Base-by-base conservation (phyloP, 2,329 filamentous ascomycete species). In the Ophiognomonia clavigignenti-juglandacearum region DNA sequence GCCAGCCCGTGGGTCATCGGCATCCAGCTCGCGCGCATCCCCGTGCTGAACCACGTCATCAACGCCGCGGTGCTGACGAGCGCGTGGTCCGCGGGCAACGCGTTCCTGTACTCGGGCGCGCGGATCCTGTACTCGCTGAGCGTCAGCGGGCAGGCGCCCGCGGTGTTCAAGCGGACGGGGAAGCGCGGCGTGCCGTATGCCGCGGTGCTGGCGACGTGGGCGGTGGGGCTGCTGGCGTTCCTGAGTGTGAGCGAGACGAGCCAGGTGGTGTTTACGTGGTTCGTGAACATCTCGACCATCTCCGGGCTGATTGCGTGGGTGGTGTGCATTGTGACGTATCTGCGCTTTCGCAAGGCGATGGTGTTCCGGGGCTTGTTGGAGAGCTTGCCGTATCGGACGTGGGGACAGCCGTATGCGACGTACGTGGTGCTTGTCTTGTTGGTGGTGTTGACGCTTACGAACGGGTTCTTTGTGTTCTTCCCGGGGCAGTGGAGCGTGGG, bases 401-500 rank as follows among this genome's bases (percentile, higher is more conserved):
- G 67, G 0, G 60, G 73, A 11, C 77, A 82, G 60, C 79, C 86
- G 0, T 89, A 83, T 58, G 80, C 79, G 2, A 77, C 84, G 0
- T 88, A 74, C 57, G 65, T 77, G 45, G 73, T 75, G 9, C 73
- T 88, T 2, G 60, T 75, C 14, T 59, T 80, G 20, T 75, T 88
- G 44, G 60, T 64, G 3, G 65, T 88, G 22, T 70, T 91, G n/a
- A 78, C 75, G 1, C 64, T 91, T 3, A 83, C 87, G 55, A 88
- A 88, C 57, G 87, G 86, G 1, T 92, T 90, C 64, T 77, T 82
- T 29, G 77, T 85, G 13, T 91, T 92, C 61, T 85, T 84, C 61
- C 78, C 80, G 0, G 67, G 71, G 7, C 71, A 82, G 23, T 92
- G 82, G 77, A 76, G 71, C 14, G 75, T 74, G 0, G 70, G 73